A percentile compares a stretch with the other conserved stretches of the same genome.
These are phyloP conservation scores for Periconia sp. DNA, from an alignment of 2,329 filamentous ascomycete genomes.

Conservation along the genomic window DNA sequence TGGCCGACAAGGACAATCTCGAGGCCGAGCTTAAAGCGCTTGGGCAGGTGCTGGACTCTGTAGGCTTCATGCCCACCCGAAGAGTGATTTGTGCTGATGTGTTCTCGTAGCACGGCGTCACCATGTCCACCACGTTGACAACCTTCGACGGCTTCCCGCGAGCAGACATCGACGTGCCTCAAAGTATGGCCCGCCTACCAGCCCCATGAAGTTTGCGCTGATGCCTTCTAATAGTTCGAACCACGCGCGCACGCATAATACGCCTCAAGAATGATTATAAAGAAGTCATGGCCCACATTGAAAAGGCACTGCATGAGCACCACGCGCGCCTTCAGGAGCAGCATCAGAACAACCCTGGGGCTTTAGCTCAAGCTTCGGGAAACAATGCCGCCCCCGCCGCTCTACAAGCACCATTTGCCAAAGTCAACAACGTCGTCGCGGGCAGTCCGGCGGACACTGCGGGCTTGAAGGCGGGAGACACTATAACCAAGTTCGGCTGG, in stretches of 20 bases:
- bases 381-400: slow-evolving; percentile 35
- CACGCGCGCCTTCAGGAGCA: slow-evolving; percentile 73
- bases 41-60: slow-evolving; percentile 85
- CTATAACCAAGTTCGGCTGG: slow-evolving; percentile 82
- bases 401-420: slow-evolving; percentile 76
- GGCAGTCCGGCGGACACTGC: slow-evolving; percentile 83
- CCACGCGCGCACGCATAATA: slow-evolving; percentile 90
- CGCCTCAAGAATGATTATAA: slow-evolving; percentile 93
- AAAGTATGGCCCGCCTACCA: slow-evolving; percentile 65
- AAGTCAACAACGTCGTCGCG: slow-evolving; percentile 80
- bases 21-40: slow-evolving; percentile 88
- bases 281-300: slow-evolving; percentile 80
- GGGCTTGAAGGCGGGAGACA: slow-evolving; percentile 80
- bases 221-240: slow-evolving; percentile 74
- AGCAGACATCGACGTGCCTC: slow-evolving; percentile 91
- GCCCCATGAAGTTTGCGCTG: neutral
- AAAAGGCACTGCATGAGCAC: slow-evolving; percentile 85
- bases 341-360: slow-evolving; percentile 45
- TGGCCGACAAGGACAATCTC: slow-evolving; percentile 80
- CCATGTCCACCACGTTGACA: slow-evolving; percentile 87
- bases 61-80: slow-evolving; percentile 51
- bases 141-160: slow-evolving; percentile 92
- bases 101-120: slow-evolving; percentile 78
- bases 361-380: slow-evolving; percentile 22
- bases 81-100: slow-evolving; percentile 22